Evolutionary conservation across 2,329 filamentous ascomycete genomes (phyloP).

Genomic region (Exophiala mesophila): DNA sequence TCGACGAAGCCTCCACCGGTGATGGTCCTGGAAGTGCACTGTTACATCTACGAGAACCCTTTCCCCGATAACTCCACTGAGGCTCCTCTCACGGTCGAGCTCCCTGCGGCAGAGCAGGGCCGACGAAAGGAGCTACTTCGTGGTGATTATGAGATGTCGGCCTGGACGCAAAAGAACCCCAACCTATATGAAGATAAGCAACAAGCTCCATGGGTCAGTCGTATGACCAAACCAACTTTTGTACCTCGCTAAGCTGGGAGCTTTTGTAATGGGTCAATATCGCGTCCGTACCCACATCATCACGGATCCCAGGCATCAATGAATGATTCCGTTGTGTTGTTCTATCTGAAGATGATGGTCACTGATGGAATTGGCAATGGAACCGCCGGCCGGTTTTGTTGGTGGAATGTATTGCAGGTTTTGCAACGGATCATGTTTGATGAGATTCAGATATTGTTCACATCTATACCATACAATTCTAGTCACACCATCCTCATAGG

Average conservation of each 20-base stretch:
- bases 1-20: constrained; percentile 2
- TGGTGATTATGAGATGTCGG: constrained; percentile 5
- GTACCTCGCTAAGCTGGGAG: constrained; percentile 8
- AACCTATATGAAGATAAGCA: constrained; percentile 2
- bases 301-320: neutral
- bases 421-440: constrained; percentile 4
- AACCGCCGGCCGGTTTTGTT: constrained; percentile 6
- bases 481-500: too few species aligned
- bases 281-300: constrained; percentile 4
- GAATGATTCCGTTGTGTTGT: constrained; percentile 6
- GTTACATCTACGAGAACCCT: constrained; percentile 6
- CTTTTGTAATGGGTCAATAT: constrained; percentile 4
- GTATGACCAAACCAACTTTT: constrained; percentile 8
- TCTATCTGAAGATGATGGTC: constrained; percentile 3
- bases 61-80: constrained; percentile 2
- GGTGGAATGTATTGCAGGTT: constrained; percentile 5
- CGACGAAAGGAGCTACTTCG: constrained; percentile 5
- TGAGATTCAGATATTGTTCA: constrained; percentile 8
- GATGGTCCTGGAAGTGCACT: constrained; percentile 5
- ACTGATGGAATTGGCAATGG: constrained; percentile 7
- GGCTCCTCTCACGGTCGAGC: constrained; percentile 5
- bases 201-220: constrained; percentile 5
- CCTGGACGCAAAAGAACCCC: constrained; percentile 1
- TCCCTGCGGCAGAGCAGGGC: constrained; percentile 7
- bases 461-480: too few species aligned